Evolutionary conservation across 192 early-diverging fungal genomes (phyloP), one percentile per base, ranked within the genome.

Genomic region (Backusella tarrabulga): DNA sequence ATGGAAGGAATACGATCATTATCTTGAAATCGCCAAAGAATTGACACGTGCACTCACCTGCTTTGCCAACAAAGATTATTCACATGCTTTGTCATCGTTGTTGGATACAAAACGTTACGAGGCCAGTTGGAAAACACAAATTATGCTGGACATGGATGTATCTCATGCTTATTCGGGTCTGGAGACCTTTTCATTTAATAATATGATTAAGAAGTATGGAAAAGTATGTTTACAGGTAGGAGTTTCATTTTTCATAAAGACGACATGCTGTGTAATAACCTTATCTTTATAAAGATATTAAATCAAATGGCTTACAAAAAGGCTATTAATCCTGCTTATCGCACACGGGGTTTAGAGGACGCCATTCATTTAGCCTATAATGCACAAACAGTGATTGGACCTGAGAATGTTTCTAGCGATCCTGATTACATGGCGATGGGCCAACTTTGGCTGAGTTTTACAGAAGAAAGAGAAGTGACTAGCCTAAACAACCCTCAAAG

Each of bases 291-390:
- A 34, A 46, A 78, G 80, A 56, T 60, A 1, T 44, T 77, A 15
- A 78, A 78, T 42, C 19, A 56, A 34, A 52, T 66, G 14, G 80
- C 80, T 26, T 78, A 75, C 34, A 54, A 40, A 4, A 81, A 78
- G 46, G 76, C 74, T 0, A 38, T 21, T 19, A 56, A 81, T 23
- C 67, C 21, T 21, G 68, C 76, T 6, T 77, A 81, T 67, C 40
- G 80, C 34, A 81, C 68, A 21, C 35, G 76, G 5, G 80, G 76
- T 23, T 50, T 81, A 23, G 76, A 81, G 34, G 80, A 81, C 26
- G 80, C 80, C 4, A 71, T 81, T 19, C 72, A 68, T n/a, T 75
- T 81, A 54, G 76, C 76, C 0, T 54, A 77, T 7, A 67, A 81
- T 42, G 76, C 80, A 5, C 80, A 77, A 41, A 66, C 56, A 14